These are phyloP conservation scores for Pachyrhizus erosus DNA, from an alignment of 306 rosid species.

Conservation along the genomic window DNA sequence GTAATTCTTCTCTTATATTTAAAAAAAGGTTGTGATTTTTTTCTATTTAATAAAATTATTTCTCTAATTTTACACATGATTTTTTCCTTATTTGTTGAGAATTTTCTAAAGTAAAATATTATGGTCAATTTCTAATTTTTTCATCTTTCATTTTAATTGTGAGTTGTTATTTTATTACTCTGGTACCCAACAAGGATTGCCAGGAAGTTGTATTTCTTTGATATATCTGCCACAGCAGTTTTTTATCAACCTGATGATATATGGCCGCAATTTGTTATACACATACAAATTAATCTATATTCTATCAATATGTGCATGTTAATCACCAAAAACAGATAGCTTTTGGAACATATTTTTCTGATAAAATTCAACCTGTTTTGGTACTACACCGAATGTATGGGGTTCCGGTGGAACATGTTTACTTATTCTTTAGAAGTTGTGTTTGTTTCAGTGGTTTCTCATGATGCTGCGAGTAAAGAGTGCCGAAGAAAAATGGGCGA, in stretches of 20 bases:
- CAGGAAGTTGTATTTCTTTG: background rate
- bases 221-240: background rate
- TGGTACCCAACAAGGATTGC: too few species aligned
- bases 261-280: background rate
- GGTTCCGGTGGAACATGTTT: too few species aligned
- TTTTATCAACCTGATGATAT: background rate
- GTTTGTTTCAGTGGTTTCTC: slow-evolving; percentile 82
- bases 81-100: too few species aligned
- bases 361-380: background rate
- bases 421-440: background rate
- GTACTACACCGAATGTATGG: background rate
- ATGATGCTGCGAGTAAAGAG: slow-evolving; percentile 84
- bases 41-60: too few species aligned
- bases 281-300: slow-evolving; percentile 5
- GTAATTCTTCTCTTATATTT: too few species aligned
- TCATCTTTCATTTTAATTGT: too few species aligned
- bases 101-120: too few species aligned
- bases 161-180: too few species aligned
- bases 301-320: background rate
- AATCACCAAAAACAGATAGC: background rate
- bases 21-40: too few species aligned
- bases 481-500: slow-evolving; percentile 76
- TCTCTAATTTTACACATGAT: too few species aligned
- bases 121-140: too few species aligned
- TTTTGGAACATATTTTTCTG: slow-evolving; percentile 13